phyloP scores from a whole-genome alignment of 495 filamentous ascomycete genomes.

The Pseudomonodictys pantanalensis region DNA sequence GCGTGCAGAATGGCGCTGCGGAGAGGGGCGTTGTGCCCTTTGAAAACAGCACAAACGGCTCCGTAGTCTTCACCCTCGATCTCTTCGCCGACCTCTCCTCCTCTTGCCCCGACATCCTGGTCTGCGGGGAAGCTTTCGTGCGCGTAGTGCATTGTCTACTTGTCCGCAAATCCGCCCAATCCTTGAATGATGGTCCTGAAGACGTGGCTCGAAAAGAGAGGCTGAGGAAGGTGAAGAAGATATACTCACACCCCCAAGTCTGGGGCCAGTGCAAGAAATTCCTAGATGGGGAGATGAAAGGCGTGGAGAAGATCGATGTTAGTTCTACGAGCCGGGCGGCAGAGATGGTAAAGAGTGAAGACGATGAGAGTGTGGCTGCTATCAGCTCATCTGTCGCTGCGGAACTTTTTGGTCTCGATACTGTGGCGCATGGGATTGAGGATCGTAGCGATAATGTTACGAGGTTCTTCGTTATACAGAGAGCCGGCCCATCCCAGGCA shows the following conservation, averaged over 20 bases:
- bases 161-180: slow-evolving; percentile 41
- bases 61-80: slow-evolving; percentile 84
- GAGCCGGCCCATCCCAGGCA: slow-evolving; percentile 33
- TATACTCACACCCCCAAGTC: slow-evolving; percentile 89
- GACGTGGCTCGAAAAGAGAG: too few species aligned
- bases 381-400: slow-evolving; percentile 75
- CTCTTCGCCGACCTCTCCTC: slow-evolving; percentile 70
- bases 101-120: slow-evolving; percentile 60
- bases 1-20: slow-evolving; percentile 62
- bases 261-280: slow-evolving; percentile 90
- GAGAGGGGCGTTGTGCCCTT: slow-evolving; percentile 84
- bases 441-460: slow-evolving; percentile 83
- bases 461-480: slow-evolving; percentile 75
- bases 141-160: slow-evolving; percentile 83
- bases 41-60: slow-evolving; percentile 93
- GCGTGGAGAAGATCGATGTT: slow-evolving; percentile 75
- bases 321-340: slow-evolving; percentile 82
- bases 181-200: too few species aligned
- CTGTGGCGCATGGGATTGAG: slow-evolving; percentile 75
- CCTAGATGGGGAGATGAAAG: slow-evolving; percentile 61
- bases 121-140: slow-evolving; percentile 79
- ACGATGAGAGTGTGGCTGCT: slow-evolving; percentile 62
- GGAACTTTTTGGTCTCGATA: slow-evolving; percentile 58
- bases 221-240: slow-evolving; percentile 50
- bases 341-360: slow-evolving; percentile 66